A percentile compares a stretch with the other conserved stretches of the same genome.
phyloP scores from a whole-genome alignment of 805 yeast species.

The Huiozyma sinensis region DNA sequence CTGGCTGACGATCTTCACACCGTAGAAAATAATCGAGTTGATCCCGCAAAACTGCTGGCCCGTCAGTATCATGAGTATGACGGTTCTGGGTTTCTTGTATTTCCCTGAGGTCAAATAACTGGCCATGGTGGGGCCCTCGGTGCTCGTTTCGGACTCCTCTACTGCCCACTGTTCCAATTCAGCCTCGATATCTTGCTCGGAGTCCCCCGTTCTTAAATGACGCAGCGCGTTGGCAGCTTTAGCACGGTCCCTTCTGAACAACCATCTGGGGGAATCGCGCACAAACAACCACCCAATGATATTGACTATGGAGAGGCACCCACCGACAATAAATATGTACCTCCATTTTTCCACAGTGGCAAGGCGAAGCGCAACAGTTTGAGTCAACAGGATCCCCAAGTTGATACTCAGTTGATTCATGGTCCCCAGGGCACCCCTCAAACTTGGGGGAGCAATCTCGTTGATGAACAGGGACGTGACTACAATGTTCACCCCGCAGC shows the following conservation, averaged over 20 bases:
- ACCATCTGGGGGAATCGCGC: constrained; percentile 82
- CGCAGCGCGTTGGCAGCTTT: constrained; percentile 6
- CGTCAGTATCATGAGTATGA: constrained; percentile 60
- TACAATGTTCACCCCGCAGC: constrained; percentile 82
- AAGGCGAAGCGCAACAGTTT: constrained; percentile 58
- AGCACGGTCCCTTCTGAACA: constrained; percentile 30
- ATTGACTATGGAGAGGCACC: constrained; percentile 41
- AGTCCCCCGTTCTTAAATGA: neutral
- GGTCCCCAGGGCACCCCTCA: constrained; percentile 74
- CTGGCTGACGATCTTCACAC: constrained; percentile 70
- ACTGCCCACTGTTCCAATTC: neutral
- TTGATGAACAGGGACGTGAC: constrained; percentile 73
- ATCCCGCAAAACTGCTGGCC: constrained; percentile 92
- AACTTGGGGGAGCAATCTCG: constrained; percentile 61
- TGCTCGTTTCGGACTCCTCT: neutral
- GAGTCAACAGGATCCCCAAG: constrained; percentile 74
- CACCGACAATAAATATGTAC: constrained; percentile 50
- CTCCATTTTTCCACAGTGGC: constrained; percentile 68
- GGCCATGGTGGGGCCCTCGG: constrained; percentile 14
- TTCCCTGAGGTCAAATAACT: constrained; percentile 41
- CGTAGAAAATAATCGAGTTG: constrained; percentile 86
- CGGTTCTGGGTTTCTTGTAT: constrained; percentile 48
- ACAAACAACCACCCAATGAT: constrained; percentile 35
- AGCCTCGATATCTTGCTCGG: neutral
- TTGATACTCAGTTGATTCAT: constrained; percentile 84